A percentile compares a stretch with the other conserved stretches of the same genome.
These are phyloP conservation scores for Podaxis sp. DNA, from an alignment of 768 basidiomycete genomes.

Conservation along the genomic window DNA sequence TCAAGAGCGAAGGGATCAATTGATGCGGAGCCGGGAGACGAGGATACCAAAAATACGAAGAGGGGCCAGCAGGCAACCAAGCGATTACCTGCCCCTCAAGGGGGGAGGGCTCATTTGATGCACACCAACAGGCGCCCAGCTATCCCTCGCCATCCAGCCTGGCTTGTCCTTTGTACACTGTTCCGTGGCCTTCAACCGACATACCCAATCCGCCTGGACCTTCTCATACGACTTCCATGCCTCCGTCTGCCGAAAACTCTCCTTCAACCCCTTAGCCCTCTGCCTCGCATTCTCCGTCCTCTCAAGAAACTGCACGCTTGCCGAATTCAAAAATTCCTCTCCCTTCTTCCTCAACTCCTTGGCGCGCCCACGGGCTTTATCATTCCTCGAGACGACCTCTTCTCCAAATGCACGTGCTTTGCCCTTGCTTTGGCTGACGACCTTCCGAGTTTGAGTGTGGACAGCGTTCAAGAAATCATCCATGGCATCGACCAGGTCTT, in stretches of 20 bases:
- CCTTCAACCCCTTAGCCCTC: constrained; percentile 40
- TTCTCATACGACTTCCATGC: constrained; percentile 24
- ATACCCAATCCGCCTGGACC: constrained; percentile 21
- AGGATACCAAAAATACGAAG: neutral
- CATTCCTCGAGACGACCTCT: constrained; percentile 45
- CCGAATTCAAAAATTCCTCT: constrained; percentile 41
- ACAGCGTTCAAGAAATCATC: constrained; percentile 56
- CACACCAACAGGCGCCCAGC: neutral
- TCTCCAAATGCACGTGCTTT: constrained; percentile 45
- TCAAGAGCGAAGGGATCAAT: neutral
- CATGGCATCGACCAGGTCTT: constrained; percentile 57
- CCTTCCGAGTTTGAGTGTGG: constrained; percentile 44
- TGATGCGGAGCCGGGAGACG: neutral
- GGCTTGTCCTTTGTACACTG: constrained; percentile 12
- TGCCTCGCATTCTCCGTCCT: constrained; percentile 44
- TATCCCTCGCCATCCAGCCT: constrained; percentile 5
- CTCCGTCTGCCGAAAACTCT: constrained; percentile 30
- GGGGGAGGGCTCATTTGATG: neutral
- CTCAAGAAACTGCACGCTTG: constrained; percentile 40
- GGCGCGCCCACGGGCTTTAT: constrained; percentile 52
- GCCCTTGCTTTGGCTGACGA: constrained; percentile 50
- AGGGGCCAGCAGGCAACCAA: neutral
- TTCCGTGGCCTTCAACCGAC: constrained; percentile 12
- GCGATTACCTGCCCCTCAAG: neutral
- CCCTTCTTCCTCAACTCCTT: constrained; percentile 52